A percentile compares a stretch with the other conserved stretches of the same genome.
Conservation (phyloP, 1,284 basidiomycete genomes). For the Ceratorhiza oryzae-sativae region DNA sequence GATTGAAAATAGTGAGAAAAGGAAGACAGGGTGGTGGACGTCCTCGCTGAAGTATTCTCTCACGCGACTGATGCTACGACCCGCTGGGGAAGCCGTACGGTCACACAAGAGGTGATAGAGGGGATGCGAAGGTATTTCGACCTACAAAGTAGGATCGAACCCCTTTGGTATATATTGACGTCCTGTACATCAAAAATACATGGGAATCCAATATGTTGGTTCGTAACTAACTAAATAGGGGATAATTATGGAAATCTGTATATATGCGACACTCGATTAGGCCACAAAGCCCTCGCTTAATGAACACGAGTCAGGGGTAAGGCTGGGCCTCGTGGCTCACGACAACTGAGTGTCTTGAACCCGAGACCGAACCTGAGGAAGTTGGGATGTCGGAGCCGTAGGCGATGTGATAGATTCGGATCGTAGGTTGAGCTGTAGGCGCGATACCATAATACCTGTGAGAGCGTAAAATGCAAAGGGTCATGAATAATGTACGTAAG, state of each 20-base stretch:
- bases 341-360: too few relatives aligned
- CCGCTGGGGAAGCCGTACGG: too few relatives aligned
- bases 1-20: constrained; percentile 5
- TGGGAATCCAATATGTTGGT: not conserved
- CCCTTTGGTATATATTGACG: too few relatives aligned
- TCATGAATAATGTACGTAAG: not conserved
- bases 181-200: too few relatives aligned
- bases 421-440: constrained; percentile 25
- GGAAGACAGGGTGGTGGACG: constrained; percentile 12
- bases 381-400: not conserved
- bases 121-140: too few relatives aligned
- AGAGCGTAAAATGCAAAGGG: not conserved
- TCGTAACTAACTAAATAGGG: too few relatives aligned
- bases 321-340: too few relatives aligned
- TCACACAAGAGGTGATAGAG: too few relatives aligned
- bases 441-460: constrained; percentile 23
- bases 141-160: too few relatives aligned
- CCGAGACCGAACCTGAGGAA: too few relatives aligned
- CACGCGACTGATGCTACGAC: constrained; percentile 1
- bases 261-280: too few relatives aligned
- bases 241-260: too few relatives aligned
- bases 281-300: not conserved
- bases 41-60: not conserved
- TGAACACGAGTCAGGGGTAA: not conserved
- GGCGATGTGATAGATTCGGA: not conserved